Conservation (phyloP, 192 early-diverging fungal genomes). For the Backusella mclennaniae region DNA sequence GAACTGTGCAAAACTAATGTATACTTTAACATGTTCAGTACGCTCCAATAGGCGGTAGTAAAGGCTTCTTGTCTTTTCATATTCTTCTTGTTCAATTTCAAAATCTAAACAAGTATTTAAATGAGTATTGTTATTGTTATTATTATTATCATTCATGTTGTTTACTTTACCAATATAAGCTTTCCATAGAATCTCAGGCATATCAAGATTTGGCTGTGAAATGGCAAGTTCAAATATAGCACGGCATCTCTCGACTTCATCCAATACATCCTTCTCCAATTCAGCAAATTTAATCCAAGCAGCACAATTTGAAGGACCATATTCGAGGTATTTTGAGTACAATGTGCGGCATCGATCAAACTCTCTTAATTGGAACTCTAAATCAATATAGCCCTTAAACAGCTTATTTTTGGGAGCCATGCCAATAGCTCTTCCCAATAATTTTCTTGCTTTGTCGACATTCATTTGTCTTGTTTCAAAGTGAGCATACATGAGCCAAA, state of each 20-base stretch:
- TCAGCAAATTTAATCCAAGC: slow-evolving; percentile 99
- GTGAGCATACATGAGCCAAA: slow-evolving; percentile 94
- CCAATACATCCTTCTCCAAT: slow-evolving; percentile 74
- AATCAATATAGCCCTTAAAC: slow-evolving; percentile 95
- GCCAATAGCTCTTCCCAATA: slow-evolving; percentile 84
- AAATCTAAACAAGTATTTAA: slow-evolving; percentile 56
- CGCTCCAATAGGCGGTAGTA: slow-evolving; percentile 85
- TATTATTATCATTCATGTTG: background rate
- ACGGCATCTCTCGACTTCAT: slow-evolving; percentile 79
- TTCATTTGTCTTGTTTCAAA: slow-evolving; percentile 85
- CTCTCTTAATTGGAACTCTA: slow-evolving; percentile 91
- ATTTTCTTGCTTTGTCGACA: slow-evolving; percentile 69
- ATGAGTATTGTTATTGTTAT: background rate
- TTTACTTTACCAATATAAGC: slow-evolving; percentile 71
- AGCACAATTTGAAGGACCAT: slow-evolving; percentile 80
- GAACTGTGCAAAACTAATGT: slow-evolving; percentile 92
- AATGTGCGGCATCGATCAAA: slow-evolving; percentile 90
- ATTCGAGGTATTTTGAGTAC: slow-evolving; percentile 91
- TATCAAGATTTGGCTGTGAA: slow-evolving; percentile 85
- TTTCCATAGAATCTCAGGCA: slow-evolving; percentile 99
- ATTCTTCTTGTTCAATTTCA: slow-evolving; percentile 83
- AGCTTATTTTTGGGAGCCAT: slow-evolving; percentile 88
- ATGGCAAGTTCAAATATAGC: slow-evolving; percentile 94
- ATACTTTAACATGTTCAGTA: slow-evolving; percentile 96
- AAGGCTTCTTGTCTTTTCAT: slow-evolving; percentile 67